A percentile compares a stretch with the other conserved stretches of the same genome.
Evolutionary conservation across 2,329 filamentous ascomycete species (phyloP).

Genomic region (Lachnellula hyalina): DNA sequence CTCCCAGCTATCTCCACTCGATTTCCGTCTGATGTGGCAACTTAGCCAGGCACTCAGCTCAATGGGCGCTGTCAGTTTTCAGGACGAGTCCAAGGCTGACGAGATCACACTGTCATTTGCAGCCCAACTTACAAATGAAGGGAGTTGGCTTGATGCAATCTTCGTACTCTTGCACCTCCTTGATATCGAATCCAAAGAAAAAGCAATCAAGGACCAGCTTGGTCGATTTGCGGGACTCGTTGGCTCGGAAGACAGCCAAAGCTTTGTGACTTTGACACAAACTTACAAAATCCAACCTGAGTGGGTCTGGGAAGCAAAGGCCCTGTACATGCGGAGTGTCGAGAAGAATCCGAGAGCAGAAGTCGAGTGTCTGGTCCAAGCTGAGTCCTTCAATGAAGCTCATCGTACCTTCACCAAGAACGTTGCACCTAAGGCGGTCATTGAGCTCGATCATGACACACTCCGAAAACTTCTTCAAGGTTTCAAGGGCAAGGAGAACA

Average conservation of each 20-base stretch:
- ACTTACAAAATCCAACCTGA: constrained; percentile 65
- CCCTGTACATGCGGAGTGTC: constrained; percentile 71
- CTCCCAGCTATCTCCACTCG: constrained; percentile 67
- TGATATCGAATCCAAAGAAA: constrained; percentile 55
- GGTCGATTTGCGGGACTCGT: constrained; percentile 66
- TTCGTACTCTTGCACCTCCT: constrained; percentile 78
- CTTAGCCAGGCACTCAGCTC: constrained; percentile 61
- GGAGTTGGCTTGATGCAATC: constrained; percentile 63
- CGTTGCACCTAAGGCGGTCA: constrained; percentile 76
- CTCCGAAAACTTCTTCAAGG: constrained; percentile 65
- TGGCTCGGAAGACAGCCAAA: constrained; percentile 49
- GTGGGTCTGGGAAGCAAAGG: constrained; percentile 87
- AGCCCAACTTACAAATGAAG: constrained; percentile 55
- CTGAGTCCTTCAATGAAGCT: constrained; percentile 70
- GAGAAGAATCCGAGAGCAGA: constrained; percentile 65
- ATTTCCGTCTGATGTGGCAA: constrained; percentile 79
- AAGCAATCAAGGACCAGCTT: constrained; percentile 67
- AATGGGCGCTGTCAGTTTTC: constrained; percentile 47
- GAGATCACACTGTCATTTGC: constrained; percentile 62
- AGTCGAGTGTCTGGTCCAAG: constrained; percentile 74
- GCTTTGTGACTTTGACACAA: constrained; percentile 54
- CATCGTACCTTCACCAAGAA: constrained; percentile 75
- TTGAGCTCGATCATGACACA: constrained; percentile 72
- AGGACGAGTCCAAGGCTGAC: constrained; percentile 53
- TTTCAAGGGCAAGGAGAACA: constrained; percentile 59